Base-by-base conservation (phyloP, 2,329 filamentous ascomycete species). In the Neocatenulostroma microsporum region DNA sequence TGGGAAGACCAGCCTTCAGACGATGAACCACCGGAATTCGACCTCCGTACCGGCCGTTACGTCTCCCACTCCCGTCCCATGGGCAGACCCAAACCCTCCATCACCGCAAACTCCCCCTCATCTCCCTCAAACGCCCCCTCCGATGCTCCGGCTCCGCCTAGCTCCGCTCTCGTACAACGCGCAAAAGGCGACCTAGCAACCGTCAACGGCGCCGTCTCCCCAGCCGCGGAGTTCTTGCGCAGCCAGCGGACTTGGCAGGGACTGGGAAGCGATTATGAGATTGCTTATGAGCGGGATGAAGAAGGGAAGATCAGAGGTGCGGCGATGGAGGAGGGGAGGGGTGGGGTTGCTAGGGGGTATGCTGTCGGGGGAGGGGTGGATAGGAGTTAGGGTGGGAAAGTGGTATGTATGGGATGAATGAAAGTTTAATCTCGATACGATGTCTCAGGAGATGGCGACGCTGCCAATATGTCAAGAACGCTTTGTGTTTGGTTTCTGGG, bases 191-290 rank as follows among this genome's bases (percentile, higher is more conserved):
- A 94, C 46, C 49, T 96, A 13, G 82, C 85, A 0, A 79, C 80
- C 30, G 78, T 96, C 48, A 89, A 88, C 34, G 86, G 87, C 5
- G 76, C 89, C 0, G 70, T 82, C n/a, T 96, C 89, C 30, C 91
- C 91, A 0, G 91, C 86, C 0, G 91, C 91, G 0, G 85, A 95
- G 58, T 96, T 76, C 50, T 64, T 98, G 45, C 75, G 81, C 21
- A 83, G 81, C 3, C 76, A 88, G 52, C 68, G 91, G 39, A 94
- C 85, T 3, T 98, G 91, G 91, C 82, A 82, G 54, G 91, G 91
- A 0, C 63, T 98, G 17, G 91, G 91, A 0, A 94, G 78, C 44
- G 91, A 98, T 57, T 93, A 87, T 18, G 69, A 72, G 40, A 69
- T 76, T 41, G 63, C 62, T 46, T 76, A 75, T 46, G 74, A 80